phyloP scores from a whole-genome alignment of 495 filamentous ascomycete species.

The Paragyromitra xinjiangensis region DNA sequence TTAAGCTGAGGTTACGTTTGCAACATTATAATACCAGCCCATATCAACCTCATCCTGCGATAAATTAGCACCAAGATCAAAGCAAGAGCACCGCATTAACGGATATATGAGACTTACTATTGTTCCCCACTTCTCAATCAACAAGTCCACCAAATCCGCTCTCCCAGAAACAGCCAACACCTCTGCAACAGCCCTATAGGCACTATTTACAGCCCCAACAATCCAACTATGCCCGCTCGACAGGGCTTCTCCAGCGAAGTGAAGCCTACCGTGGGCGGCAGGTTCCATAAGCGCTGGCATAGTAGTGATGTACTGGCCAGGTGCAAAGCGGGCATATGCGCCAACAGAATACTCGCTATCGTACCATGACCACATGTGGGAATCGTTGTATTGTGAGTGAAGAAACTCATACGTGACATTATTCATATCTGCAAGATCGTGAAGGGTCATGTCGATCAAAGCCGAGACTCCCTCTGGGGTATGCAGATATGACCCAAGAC shows the following conservation, averaged over 20 bases:
- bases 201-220: slow-evolving; percentile 28
- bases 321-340: slow-evolving; percentile 9
- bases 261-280: slow-evolving; percentile 12
- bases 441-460: slow-evolving; percentile 9
- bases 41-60: slow-evolving; percentile 20
- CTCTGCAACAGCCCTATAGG: slow-evolving; percentile 15
- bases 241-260: slow-evolving; percentile 22
- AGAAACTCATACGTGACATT: slow-evolving; percentile 22
- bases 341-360: slow-evolving; percentile 16
- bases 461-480: slow-evolving; percentile 1
- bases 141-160: slow-evolving; percentile 10
- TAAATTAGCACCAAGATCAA: not conserved
- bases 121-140: slow-evolving; percentile 20
- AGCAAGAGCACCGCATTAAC: not conserved
- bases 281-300: slow-evolving; percentile 19
- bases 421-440: slow-evolving; percentile 18
- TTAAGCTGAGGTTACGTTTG: not conserved
- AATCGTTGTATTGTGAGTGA: not conserved
- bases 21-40: slow-evolving; percentile 23
- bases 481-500: slow-evolving; percentile 5
- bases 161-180: slow-evolving; percentile 22
- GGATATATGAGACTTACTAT: slow-evolving; percentile 10
- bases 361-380: slow-evolving; percentile 21
- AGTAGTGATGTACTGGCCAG: slow-evolving; percentile 6
- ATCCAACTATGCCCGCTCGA: slow-evolving; percentile 25